Conservation (phyloP, 2,329 filamentous ascomycete genomes). For the Metarhizium humberi region DNA sequence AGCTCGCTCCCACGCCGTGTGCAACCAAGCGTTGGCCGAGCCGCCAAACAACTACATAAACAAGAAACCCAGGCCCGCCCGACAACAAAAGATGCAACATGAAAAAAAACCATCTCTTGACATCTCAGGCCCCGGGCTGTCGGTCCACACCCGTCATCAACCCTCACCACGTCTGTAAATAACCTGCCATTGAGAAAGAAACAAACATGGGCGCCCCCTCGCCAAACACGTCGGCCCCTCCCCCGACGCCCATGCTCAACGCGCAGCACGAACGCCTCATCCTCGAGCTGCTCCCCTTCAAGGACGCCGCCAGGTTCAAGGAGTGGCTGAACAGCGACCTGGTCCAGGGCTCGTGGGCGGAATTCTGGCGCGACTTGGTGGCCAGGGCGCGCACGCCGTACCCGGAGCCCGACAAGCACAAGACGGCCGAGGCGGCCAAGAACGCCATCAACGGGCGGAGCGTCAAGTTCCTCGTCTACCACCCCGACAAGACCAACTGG, state of each 20-base stretch:
- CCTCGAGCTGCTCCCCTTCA: constrained; percentile 29
- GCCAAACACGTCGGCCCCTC: not conserved
- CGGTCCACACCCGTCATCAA: too few species aligned
- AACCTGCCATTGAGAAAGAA: not conserved
- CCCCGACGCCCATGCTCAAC: constrained; percentile 9
- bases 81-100: too few species aligned
- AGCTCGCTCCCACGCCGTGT: too few species aligned
- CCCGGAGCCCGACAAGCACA: constrained; percentile 24
- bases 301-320: constrained; percentile 21
- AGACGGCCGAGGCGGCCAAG: constrained; percentile 19
- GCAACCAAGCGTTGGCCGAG: too few species aligned
- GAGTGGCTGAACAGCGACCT: constrained; percentile 23
- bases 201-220: not conserved
- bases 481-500: constrained; percentile 27
- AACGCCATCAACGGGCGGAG: constrained; percentile 20
- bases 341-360: constrained; percentile 26
- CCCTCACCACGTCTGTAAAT: too few species aligned
- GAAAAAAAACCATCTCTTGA: too few species aligned
- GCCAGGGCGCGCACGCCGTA: constrained; percentile 4
- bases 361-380: constrained; percentile 25
- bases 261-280: constrained; percentile 28
- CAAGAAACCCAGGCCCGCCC: too few species aligned
- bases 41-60: too few species aligned
- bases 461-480: constrained; percentile 23
- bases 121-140: too few species aligned